These are phyloP conservation scores for Saccharomyces hybrid DNA, from an alignment of 1,139 yeast species.

Conservation along the genomic window DNA sequence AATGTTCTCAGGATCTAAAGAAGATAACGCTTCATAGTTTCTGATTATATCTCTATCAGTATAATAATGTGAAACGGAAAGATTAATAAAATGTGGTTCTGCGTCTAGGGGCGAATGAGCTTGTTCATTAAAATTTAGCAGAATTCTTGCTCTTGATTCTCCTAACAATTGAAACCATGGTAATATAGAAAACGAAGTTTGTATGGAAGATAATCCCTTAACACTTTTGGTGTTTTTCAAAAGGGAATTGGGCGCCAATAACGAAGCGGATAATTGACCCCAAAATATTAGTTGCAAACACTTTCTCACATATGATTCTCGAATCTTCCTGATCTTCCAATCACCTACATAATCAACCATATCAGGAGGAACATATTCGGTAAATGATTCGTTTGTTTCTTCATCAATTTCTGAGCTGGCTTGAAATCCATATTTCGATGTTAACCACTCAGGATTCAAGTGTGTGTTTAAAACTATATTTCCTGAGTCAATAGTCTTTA, in stretches of 20 bases:
- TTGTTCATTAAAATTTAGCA: constrained; percentile 9
- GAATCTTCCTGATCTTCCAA: constrained; percentile 24
- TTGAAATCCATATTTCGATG: constrained; percentile 36
- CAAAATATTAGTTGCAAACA: constrained; percentile 42
- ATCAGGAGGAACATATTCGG: constrained; percentile 54
- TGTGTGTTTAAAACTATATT: constrained; percentile 45
- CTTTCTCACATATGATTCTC: constrained; percentile 45
- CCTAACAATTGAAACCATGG: constrained; percentile 39
- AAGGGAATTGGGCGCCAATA: constrained; percentile 6
- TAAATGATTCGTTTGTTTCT: constrained; percentile 21
- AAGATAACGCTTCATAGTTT: constrained; percentile 50
- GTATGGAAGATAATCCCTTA: constrained; percentile 34
- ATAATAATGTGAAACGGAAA: constrained; percentile 55
- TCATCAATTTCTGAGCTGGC: constrained; percentile 36
- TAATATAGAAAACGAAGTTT: constrained; percentile 33
- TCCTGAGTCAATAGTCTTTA: constrained; percentile 46
- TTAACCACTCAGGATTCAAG: constrained; percentile 47
- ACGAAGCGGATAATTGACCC: constrained; percentile 33
- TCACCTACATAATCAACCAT: constrained; percentile 33
- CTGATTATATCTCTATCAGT: constrained; percentile 53
- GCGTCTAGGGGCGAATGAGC: constrained; percentile 26
- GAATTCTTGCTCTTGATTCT: constrained; percentile 28
- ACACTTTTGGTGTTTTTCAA: constrained; percentile 11
- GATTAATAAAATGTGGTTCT: constrained; percentile 37
- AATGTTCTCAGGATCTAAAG: constrained; percentile 45